Evolutionary conservation across 768 basidiomycete species (phyloP), one percentile per base, ranked within the genome.

Genomic region (Podaxis rugospora): DNA sequence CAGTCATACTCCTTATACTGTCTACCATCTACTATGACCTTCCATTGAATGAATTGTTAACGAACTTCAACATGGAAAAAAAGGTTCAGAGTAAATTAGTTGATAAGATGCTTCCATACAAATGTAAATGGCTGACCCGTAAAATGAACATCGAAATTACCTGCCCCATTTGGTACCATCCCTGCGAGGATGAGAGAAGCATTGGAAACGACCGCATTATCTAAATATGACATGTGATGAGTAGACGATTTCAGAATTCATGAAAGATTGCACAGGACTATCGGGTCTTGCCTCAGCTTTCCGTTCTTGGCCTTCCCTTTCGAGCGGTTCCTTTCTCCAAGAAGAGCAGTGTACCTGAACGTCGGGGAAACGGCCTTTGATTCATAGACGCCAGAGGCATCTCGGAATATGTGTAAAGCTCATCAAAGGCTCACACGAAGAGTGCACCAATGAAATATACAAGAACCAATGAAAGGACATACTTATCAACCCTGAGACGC

Each of bases 271-370:
- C 5, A 49, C 0, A 10, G 13, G 10, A 23, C 46, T 13, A 16
- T 13, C 9, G 0, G 13, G n/a, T 14, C 32, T 37, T 4, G 23
- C 23, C 27, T 58, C 57, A 58, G 57, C 57, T 58, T 58, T 58
- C 57, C 37, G 57, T 58, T 58, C 57, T 58, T 58, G 49, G 49
- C 57, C 27, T 6, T 37, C 18, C 36, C 49, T 16, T 37, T 10
- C 21, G 37, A 49, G 36, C 57, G 57, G 57, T 51, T 58, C 46
- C 57, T 58, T 50, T 16, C 55, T 57, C 27, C 3, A 1, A 50
- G 18, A 44, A 18, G 32, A 58, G 57, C 28, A 58, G 57, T 58
- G 13, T 58, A 58, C 57, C 57, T 9, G 57, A 58, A 50, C 35
- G 23, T 16, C 11, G 16, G 32, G 18, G 7, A 21, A 16, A 16